phyloP scores from a whole-genome alignment of 2,329 filamentous ascomycete species.

The Allantophomopsis cytisporea region DNA sequence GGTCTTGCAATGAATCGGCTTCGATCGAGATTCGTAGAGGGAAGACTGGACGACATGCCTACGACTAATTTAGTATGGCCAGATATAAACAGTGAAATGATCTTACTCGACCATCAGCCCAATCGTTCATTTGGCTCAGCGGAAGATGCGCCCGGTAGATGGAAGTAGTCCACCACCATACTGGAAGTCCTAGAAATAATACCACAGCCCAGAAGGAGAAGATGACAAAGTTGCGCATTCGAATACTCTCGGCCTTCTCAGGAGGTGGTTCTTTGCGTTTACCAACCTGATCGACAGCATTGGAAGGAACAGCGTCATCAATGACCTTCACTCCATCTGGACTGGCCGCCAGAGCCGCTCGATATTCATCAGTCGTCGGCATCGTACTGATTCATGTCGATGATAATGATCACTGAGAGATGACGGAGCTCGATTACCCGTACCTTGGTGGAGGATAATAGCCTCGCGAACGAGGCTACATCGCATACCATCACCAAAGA shows the following conservation, averaged over 20 bases:
- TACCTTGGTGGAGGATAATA: too few relatives aligned
- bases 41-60: slow-evolving; percentile 83
- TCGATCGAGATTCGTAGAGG: slow-evolving; percentile 73
- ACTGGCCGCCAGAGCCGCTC: background rate
- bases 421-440: background rate
- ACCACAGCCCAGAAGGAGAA: slow-evolving; percentile 86
- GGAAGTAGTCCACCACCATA: slow-evolving; percentile 93
- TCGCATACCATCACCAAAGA: too few relatives aligned
- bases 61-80: slow-evolving; percentile 9
- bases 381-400: background rate
- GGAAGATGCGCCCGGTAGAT: slow-evolving; percentile 82
- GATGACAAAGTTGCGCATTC: slow-evolving; percentile 61
- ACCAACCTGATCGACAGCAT: slow-evolving; percentile 10
- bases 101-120: slow-evolving; percentile 77
- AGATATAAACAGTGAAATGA: background rate
- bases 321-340: slow-evolving; percentile 3
- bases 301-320: slow-evolving; percentile 6
- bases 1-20: slow-evolving; percentile 47
- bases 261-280: slow-evolving; percentile 43
- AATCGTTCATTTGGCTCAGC: slow-evolving; percentile 73
- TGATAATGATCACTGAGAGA: background rate
- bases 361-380: too few relatives aligned
- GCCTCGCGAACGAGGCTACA: too few relatives aligned
- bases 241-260: slow-evolving; percentile 57
- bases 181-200: slow-evolving; percentile 68